These are phyloP conservation scores for Athelia sp. DNA, from an alignment of 1,284 basidiomycete genomes.

Conservation along the genomic window DNA sequence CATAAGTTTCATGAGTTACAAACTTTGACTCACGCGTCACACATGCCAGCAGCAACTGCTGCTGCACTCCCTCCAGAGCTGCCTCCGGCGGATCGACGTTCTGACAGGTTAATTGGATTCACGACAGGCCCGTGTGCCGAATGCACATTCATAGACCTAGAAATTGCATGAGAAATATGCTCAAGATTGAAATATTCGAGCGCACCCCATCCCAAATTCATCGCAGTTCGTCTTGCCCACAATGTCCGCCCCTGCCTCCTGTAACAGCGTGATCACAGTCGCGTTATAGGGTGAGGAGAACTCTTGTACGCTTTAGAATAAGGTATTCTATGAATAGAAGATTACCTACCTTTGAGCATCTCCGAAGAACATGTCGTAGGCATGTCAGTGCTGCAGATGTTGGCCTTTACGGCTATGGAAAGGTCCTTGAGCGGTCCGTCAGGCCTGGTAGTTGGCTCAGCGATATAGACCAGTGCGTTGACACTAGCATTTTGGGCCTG, in stretches of 20 bases:
- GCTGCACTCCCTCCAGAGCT: constrained; percentile 85
- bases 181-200: neutral
- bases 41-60: constrained; percentile 74
- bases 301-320: constrained; percentile 30
- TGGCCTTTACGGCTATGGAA: constrained; percentile 78
- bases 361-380: constrained; percentile 79
- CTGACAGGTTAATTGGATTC: constrained; percentile 55
- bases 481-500: constrained; percentile 29
- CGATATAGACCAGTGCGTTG: constrained; percentile 46
- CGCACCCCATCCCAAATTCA: constrained; percentile 97
- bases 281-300: constrained; percentile 86
- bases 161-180: too few species aligned
- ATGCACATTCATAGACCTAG: constrained; percentile 70
- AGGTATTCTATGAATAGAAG: constrained; percentile 1
- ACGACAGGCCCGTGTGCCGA: constrained; percentile 71
- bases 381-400: constrained; percentile 68
- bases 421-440: constrained; percentile 32
- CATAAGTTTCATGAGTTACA: neutral
- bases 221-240: constrained; percentile 94
- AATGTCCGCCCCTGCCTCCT: constrained; percentile 65
- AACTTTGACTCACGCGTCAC: constrained; percentile 59
- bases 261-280: constrained; percentile 71
- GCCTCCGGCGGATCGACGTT: constrained; percentile 70
- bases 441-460: constrained; percentile 3
- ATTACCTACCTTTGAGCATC: constrained; percentile 58